Conservation (phyloP, 1,284 basidiomycete species). For the Apiotrichum porosum region DNA sequence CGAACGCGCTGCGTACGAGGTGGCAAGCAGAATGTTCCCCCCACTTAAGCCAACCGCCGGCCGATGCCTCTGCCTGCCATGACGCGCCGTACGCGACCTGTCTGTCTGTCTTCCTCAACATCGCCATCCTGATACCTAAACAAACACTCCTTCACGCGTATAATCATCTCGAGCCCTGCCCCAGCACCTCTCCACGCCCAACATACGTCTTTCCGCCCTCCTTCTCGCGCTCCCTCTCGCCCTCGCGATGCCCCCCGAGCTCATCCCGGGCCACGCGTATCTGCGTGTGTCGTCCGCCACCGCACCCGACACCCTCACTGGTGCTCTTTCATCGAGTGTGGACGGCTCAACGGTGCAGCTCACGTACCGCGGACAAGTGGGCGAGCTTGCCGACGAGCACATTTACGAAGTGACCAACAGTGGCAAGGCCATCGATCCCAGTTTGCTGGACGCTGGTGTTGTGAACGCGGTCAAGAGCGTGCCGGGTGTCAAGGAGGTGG, state of each 20-base stretch:
- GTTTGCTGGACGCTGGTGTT: constrained; percentile 8
- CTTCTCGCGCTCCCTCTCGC: constrained; percentile 1
- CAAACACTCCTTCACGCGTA: constrained; percentile 1
- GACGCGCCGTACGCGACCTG: no score
- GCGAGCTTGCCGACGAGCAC: constrained; percentile 42
- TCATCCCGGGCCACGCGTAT: constrained; percentile 31
- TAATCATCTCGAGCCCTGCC: no score
- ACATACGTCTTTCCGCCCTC: constrained; percentile 11
- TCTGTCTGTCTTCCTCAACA: no score
- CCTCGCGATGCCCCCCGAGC: constrained; percentile 11
- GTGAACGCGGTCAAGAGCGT: constrained; percentile 20
- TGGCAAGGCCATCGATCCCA: constrained; percentile 7
- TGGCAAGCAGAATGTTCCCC: no score
- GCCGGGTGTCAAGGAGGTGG: constrained; percentile 28
- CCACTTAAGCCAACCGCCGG: no score
- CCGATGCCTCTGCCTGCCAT: no score
- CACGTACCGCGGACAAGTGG: constrained; percentile 36
- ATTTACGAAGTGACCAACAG: constrained; percentile 30
- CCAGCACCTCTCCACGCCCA: no score
- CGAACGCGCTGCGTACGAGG: no score
- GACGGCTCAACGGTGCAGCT: constrained; percentile 8
- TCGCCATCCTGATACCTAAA: no score
- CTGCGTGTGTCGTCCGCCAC: constrained; percentile 32
- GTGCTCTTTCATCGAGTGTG: no score
- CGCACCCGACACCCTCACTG: constrained; percentile 1